Evolutionary conservation across 2,329 filamentous ascomycete genomes (phyloP), one percentile per base, ranked within the genome.

Genomic region (Colletotrichum sp.): DNA sequence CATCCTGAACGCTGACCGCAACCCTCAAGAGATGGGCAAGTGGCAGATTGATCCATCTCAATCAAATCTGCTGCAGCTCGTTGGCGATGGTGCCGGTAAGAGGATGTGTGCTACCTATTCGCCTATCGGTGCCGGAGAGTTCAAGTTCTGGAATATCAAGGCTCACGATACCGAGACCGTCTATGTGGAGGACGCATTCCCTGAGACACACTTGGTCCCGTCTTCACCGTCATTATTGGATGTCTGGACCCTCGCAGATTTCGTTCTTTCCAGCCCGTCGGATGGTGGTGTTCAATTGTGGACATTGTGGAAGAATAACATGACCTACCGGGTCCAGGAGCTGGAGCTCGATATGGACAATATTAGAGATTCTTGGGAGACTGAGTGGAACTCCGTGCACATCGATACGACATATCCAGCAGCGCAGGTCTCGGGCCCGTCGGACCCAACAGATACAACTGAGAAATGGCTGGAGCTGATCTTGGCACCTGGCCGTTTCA

Each of bases 401-500:
- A 88, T 91, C 55, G 93, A 95, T 75, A 90, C 88, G 25, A 84
- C 89, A 12, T 83, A 88, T 34, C 86, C 89, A 27, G 86, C 88
- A 5, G 88, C 90, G 8, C 92, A 91, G 39, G 86, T 88, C 19
- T 89, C 93, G n/a, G 88, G 91, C 16, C 85, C 91, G 16, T 91
- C 91, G 76, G 93, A 95, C 80, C 86, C 93, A 39, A 90, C 91
- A 34, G 93, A 96, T 83, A 88, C 92, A 8, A 93, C 93, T 1
- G 95, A 98, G 80, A 94, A 94, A 82, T 99, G 97, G 97, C 87
- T 98, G 11, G 89, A 94, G 32, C 94, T 94, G 78, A 92, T 99
- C 74, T 90, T 98, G 80, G 93, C 92, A 75, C 96, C 97, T 2
- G 95, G 95, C 19, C 92, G 94, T 70, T 98, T 98, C 82, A 94